These are phyloP conservation scores for Fusarium staphyleae DNA, from an alignment of 2,329 filamentous ascomycete species.

Conservation along the genomic window DNA sequence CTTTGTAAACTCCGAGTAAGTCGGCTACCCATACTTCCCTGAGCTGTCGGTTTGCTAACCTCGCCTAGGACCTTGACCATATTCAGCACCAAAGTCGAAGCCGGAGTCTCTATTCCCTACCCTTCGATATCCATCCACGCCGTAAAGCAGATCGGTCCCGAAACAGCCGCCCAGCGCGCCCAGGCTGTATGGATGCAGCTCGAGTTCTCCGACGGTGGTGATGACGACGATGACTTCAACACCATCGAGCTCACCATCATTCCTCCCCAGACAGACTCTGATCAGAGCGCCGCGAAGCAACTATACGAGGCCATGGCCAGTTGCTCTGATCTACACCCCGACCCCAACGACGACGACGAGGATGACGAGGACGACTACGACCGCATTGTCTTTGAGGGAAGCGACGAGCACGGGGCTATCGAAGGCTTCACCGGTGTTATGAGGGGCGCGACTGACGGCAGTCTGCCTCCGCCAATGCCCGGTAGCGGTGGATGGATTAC, in stretches of 20 bases:
- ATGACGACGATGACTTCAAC: slow-evolving; percentile 69
- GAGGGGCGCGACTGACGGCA: slow-evolving; percentile 55
- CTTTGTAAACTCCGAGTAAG: slow-evolving; percentile 66
- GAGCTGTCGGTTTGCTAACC: not conserved
- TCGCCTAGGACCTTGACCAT: slow-evolving; percentile 60
- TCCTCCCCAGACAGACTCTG: slow-evolving; percentile 49
- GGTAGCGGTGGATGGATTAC: slow-evolving; percentile 88
- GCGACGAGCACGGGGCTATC: slow-evolving; percentile 57
- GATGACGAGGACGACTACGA: slow-evolving; percentile 63
- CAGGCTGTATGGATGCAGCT: slow-evolving; percentile 72
- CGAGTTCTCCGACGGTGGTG: slow-evolving; percentile 65
- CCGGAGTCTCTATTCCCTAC: slow-evolving; percentile 75
- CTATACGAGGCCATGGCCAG: slow-evolving; percentile 75
- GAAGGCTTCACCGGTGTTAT: slow-evolving; percentile 65
- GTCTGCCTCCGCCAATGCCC: slow-evolving; percentile 71
- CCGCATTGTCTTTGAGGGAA: slow-evolving; percentile 64
- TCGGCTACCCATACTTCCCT: not conserved
- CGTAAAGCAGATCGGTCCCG: slow-evolving; percentile 63
- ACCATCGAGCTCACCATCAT: slow-evolving; percentile 73
- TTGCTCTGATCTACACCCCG: slow-evolving; percentile 79
- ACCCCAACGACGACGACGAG: slow-evolving; percentile 66
- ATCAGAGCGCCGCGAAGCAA: slow-evolving; percentile 43
- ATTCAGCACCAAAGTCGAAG: slow-evolving; percentile 64
- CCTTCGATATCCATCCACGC: slow-evolving; percentile 78
- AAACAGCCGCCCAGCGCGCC: slow-evolving; percentile 48